Evolutionary conservation across 2,329 filamentous ascomycete genomes (phyloP), one percentile per base, ranked within the genome.

Genomic region (Parastagonospora avenae): DNA sequence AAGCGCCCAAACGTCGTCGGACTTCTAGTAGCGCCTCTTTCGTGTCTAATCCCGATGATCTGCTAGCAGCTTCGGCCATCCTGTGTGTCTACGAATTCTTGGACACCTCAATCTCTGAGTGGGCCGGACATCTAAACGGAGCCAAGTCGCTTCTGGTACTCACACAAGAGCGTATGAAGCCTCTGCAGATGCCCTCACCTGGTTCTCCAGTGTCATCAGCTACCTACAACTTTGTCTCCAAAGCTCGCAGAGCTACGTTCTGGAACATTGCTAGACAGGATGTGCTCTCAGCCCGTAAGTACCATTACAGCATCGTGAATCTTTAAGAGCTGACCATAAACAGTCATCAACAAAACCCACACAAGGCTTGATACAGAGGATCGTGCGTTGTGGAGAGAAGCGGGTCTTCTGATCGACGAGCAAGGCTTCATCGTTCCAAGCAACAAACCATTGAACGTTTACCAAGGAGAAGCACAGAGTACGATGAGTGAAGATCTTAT

Each of bases 241-340:
- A 81, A 63, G 82, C 78, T 9, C 77, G 84, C 15, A 79, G 75
- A 64, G 84, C 85, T 6, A 84, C 83, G 0, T 88, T 88, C 63
- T 88, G 85, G 85, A 87, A 86, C 57, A 85, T 87, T 66, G 85
- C 85, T 12, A 76, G 85, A 19, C 85, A 88, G 60, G 85, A 88
- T 57, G 85, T 87, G 73, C 74, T 87, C 28, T 81, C 83, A 62
- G 85, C 85, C 45, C 86, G 82, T 80, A 68, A 73, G 77, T 73
- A 8, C 8, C 4, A 2, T 12, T 10, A 35, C 40, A 8, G 10
- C 7, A 11, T 24, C 36, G 8, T 24, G 8, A 15, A 10, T 5
- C n/a, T 9, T 6, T 16, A 15, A 16, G 4, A 28, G 36, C 57
- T 60, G 45, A 68, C 45, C 35, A 3, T 15, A 28, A 28, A 11